phyloP scores from a whole-genome alignment of 768 basidiomycete genomes.

The Pulveroboletus sp. region DNA sequence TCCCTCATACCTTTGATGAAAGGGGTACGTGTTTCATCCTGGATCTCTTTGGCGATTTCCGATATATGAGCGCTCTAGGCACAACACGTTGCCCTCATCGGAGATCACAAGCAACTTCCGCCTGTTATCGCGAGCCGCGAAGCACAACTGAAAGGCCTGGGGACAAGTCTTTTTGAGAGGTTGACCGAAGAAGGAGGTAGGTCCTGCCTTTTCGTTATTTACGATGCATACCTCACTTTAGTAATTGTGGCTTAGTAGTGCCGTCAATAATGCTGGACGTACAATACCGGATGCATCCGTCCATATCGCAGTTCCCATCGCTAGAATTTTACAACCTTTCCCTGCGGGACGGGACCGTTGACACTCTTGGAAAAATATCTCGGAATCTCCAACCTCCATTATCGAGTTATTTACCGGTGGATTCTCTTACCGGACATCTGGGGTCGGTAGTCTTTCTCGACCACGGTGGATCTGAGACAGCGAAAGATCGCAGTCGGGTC shows the following conservation, averaged over 20 bases:
- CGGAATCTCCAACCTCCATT: constrained; percentile 59
- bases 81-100: constrained; percentile 82
- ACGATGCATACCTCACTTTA: constrained; percentile 3
- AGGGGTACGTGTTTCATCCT: constrained; percentile 61
- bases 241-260: constrained; percentile 47
- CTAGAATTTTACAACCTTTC: constrained; percentile 74
- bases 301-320: constrained; percentile 84
- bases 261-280: constrained; percentile 89
- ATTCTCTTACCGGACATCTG: constrained; percentile 37
- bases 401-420: constrained; percentile 48
- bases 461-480: constrained; percentile 67
- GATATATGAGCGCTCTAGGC: constrained; percentile 46
- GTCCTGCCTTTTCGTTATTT: constrained; percentile 27
- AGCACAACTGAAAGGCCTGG: constrained; percentile 70
- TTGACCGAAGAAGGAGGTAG: constrained; percentile 79
- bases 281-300: constrained; percentile 97
- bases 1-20: constrained; percentile 91
- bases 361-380: constrained; percentile 42
- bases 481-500: constrained; percentile 67
- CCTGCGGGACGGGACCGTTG: constrained; percentile 75
- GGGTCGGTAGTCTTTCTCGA: constrained; percentile 80
- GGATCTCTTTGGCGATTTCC: constrained; percentile 5
- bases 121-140: constrained; percentile 80
- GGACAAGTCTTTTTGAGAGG: constrained; percentile 84
- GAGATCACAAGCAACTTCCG: constrained; percentile 96